phyloP scores from a whole-genome alignment of 2,329 filamentous ascomycete species.

The Aspergillus ustus region DNA sequence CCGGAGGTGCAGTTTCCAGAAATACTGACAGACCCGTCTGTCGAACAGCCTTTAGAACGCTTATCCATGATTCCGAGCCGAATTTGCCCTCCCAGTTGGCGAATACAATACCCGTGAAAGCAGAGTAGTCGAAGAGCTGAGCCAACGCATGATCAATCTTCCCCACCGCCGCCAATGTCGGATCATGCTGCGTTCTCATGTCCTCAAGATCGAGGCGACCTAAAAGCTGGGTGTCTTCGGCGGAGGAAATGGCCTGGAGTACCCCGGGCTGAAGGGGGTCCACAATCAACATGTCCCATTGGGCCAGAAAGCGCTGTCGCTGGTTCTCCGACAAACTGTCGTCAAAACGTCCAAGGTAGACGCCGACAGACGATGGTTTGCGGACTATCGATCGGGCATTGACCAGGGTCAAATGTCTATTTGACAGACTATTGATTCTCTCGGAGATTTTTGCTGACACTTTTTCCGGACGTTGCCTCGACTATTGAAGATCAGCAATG shows the following conservation, averaged over 20 bases:
- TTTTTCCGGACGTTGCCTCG: conserved; percentile 26
- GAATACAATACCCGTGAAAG: conserved; percentile 48
- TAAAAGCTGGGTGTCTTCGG: conserved; percentile 29
- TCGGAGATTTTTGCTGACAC: conserved; percentile 31
- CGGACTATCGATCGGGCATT: conserved; percentile 15
- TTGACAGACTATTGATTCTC: conserved; percentile 29
- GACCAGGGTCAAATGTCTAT: conserved; percentile 28
- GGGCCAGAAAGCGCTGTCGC: conserved; percentile 37
- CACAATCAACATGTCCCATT: conserved; percentile 52
- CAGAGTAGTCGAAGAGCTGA: conserved; percentile 29
- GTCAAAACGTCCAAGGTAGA: conserved; percentile 49
- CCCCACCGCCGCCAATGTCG: conserved; percentile 32
- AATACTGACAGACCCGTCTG: conserved; percentile 47
- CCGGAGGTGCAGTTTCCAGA: conserved; percentile 47
- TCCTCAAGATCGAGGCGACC: conserved; percentile 39
- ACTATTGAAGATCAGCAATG: conserved; percentile 25
- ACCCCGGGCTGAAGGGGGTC: conserved; percentile 48
- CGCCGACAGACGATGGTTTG: conserved; percentile 46
- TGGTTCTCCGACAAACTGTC: conserved; percentile 38
- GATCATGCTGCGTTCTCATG: conserved; percentile 28
- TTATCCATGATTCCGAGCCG: conserved; percentile 32
- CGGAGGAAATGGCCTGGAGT: conserved; percentile 35
- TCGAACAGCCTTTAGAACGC: conserved; percentile 39
- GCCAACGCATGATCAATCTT: conserved; percentile 35
- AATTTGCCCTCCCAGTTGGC: conserved; percentile 47